phyloP scores from a whole-genome alignment of 345 rosid species.

The Bruguiera sexangula region DNA sequence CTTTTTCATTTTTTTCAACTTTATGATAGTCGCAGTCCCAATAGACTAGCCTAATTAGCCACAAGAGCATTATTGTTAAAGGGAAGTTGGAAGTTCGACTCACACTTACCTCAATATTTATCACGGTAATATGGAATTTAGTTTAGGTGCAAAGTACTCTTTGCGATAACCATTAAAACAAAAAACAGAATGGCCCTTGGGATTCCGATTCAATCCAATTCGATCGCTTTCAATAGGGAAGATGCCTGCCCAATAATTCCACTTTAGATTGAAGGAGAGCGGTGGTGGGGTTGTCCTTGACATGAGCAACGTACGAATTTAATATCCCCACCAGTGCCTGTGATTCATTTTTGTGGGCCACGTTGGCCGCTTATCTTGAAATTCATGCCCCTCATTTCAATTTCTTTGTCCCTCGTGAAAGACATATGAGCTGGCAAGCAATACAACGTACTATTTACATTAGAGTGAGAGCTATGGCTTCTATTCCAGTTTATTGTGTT shows the following conservation, averaged over 20 bases:
- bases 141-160: too few relatives aligned
- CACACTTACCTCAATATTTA: not conserved
- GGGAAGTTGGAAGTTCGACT: not conserved
- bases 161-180: not conserved
- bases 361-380: slow-evolving; percentile 2
- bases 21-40: too few relatives aligned
- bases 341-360: too few relatives aligned
- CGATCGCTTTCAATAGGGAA: slow-evolving; percentile 50
- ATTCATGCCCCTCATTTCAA: slow-evolving; percentile 13
- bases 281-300: slow-evolving; percentile 12
- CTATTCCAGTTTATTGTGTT: too few relatives aligned
- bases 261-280: slow-evolving; percentile 13
- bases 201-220: slow-evolving; percentile 61
- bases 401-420: slow-evolving; percentile 25
- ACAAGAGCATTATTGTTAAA: too few relatives aligned
- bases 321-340: not conserved
- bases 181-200: slow-evolving; percentile 16
- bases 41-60: too few relatives aligned
- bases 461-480: too few relatives aligned
- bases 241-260: slow-evolving; percentile 30
- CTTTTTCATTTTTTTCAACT: not conserved
- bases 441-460: not conserved
- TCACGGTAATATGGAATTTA: too few relatives aligned
- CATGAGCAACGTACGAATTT: slow-evolving; percentile 14
- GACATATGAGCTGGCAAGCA: slow-evolving; percentile 44